Conservation (phyloP, 139 green algal genomes). For the Tetradesmus obliquus region DNA sequence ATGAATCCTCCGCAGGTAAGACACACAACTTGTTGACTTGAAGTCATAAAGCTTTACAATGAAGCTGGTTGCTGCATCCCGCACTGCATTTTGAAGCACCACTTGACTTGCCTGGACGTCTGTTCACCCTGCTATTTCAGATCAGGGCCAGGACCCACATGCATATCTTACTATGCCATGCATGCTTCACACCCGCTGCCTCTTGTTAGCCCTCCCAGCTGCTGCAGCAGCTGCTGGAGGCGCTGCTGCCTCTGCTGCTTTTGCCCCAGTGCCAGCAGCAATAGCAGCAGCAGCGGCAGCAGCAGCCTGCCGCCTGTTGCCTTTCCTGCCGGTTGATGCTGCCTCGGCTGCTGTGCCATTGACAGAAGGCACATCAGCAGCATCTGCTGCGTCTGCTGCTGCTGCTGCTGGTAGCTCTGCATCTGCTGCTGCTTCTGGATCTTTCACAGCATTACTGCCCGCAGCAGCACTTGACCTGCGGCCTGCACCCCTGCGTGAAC, state of each 20-base stretch:
- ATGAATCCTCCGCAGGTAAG: no score
- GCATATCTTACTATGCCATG: no score
- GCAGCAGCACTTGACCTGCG: neutral
- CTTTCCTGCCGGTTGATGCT: neutral
- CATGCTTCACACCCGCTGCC: neutral
- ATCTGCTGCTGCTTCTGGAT: neutral
- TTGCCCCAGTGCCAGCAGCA: neutral
- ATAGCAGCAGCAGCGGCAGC: constrained; percentile 10
- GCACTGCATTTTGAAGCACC: no score
- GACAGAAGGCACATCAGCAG: no score
- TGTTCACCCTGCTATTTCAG: no score
- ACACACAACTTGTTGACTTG: no score
- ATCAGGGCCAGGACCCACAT: no score
- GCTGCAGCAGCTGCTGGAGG: neutral
- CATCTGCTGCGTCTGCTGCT: constrained; percentile 11
- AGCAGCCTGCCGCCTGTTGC: neutral
- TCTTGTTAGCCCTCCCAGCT: neutral
- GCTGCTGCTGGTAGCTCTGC: neutral
- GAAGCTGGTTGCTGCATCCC: no score
- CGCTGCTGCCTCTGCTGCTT: neutral
- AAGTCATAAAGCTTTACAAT: no score
- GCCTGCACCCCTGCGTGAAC: neutral
- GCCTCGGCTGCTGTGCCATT: neutral
- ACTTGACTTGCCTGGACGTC: no score
- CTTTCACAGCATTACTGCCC: neutral